phyloP scores from a whole-genome alignment of 202 grass and related monocot species.

The Dendrocalamus latiflorus region DNA sequence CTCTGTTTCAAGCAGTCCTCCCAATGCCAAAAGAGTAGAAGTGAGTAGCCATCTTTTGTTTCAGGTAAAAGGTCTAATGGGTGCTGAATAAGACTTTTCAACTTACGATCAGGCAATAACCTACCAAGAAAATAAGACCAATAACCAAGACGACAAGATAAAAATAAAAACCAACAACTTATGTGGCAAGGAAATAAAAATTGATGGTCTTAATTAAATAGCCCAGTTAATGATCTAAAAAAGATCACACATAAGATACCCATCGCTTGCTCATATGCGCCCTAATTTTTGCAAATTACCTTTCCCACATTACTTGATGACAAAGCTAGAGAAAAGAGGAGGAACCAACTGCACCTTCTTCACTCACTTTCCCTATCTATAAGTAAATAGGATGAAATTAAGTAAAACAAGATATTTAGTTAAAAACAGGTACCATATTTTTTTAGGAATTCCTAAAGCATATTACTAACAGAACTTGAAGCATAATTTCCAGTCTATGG shows the following conservation, averaged over 20 bases:
- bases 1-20: slow-evolving; percentile 93
- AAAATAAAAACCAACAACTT: background rate
- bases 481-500: background rate
- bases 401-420: background rate
- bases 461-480: background rate
- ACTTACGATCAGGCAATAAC: slow-evolving; percentile 86
- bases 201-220: background rate
- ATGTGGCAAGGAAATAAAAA: slow-evolving; percentile 8
- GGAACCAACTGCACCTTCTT: background rate
- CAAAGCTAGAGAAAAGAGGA: background rate
- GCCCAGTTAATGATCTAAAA: background rate
- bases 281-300: background rate
- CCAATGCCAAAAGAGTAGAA: slow-evolving; percentile 96
- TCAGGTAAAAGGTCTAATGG: slow-evolving; percentile 74
- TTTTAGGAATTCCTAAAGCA: background rate
- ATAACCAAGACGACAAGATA: background rate
- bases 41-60: slow-evolving; percentile 95
- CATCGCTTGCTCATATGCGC: background rate
- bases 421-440: background rate
- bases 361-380: background rate
- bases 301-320: background rate
- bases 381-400: background rate
- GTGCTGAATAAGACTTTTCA: slow-evolving; percentile 85
- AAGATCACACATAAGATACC: background rate
- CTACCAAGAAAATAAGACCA: slow-evolving; percentile 44